Percentiles rank a stretch among this genome's conserved stretches.
Conservation (phyloP, 495 filamentous ascomycete species). For the Schizothecium vesticola region DNA sequence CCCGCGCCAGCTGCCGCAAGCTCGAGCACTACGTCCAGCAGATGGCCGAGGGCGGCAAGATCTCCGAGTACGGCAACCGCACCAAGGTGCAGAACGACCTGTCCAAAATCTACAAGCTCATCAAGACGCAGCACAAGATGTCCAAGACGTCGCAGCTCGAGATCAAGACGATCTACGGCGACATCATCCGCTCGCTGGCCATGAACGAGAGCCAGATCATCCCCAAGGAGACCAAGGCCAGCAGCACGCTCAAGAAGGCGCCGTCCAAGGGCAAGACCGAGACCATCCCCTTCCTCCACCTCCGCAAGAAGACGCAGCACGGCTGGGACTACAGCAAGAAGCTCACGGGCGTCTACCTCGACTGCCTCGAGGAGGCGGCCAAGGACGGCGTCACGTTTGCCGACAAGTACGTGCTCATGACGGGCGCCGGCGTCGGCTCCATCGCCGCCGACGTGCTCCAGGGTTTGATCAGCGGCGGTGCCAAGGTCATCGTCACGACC, state of each 20-base stretch:
- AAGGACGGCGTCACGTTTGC: slow-evolving; percentile 82
- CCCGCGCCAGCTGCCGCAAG: slow-evolving; percentile 87
- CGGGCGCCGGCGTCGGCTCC: slow-evolving; percentile 93
- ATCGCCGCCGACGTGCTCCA: slow-evolving; percentile 98
- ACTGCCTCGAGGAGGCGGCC: slow-evolving; percentile 84
- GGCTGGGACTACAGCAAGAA: slow-evolving; percentile 99
- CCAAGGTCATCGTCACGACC: slow-evolving; percentile 92
- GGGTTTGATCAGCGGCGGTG: slow-evolving; percentile 92
- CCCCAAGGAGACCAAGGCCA: slow-evolving; percentile 64
- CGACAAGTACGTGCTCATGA: slow-evolving; percentile 97
- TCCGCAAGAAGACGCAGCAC: slow-evolving; percentile 89
- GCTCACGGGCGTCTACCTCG: slow-evolving; percentile 84
- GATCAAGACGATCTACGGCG: slow-evolving; percentile 89
- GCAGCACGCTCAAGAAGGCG: slow-evolving; percentile 58
- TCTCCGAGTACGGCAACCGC: slow-evolving; percentile 96
- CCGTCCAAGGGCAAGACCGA: slow-evolving; percentile 84
- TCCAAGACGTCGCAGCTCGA: slow-evolving; percentile 91
- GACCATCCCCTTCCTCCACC: slow-evolving; percentile 94
- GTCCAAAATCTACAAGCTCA: slow-evolving; percentile 90
- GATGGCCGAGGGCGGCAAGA: slow-evolving; percentile 97
- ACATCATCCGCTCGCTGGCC: slow-evolving; percentile 82
- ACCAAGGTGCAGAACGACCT: slow-evolving; percentile 97
- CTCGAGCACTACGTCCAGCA: slow-evolving; percentile 97
- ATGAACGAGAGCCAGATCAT: slow-evolving; percentile 99
- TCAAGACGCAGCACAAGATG: slow-evolving; percentile 92